A percentile compares a stretch with the other conserved stretches of the same genome.
Evolutionary conservation across 306 rosid species (phyloP).

Genomic region (Prunus mongolica): DNA sequence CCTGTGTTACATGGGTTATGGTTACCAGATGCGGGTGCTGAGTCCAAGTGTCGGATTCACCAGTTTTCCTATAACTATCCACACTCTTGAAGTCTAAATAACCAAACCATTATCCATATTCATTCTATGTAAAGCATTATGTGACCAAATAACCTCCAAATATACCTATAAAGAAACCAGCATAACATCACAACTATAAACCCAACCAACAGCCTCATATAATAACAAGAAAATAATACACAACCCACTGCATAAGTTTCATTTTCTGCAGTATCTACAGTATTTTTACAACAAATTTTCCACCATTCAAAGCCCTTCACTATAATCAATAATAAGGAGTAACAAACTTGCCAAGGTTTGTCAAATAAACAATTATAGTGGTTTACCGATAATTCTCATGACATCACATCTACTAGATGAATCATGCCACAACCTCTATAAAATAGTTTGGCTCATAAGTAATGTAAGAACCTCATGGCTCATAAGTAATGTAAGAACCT

Average conservation of each 20-base stretch:
- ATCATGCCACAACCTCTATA: not conserved
- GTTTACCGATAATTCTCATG: not conserved
- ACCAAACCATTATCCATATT: not conserved
- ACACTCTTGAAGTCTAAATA: not conserved
- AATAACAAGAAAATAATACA: not conserved
- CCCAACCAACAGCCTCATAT: not conserved
- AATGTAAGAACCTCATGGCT: not conserved
- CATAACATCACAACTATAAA: no score
- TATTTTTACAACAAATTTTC: not conserved
- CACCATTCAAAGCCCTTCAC: not conserved
- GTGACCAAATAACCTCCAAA: not conserved
- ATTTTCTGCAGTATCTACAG: not conserved
- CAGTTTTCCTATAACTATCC: not conserved
- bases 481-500: not conserved
- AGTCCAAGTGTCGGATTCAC: not conserved
- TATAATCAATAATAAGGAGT: not conserved
- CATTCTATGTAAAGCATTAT: not conserved
- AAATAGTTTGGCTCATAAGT: not conserved
- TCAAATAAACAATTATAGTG: not conserved
- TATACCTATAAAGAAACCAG: not conserved
- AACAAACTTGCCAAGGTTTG: not conserved
- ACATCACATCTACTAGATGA: not conserved
- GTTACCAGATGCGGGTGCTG: not conserved
- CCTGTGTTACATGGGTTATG: not conserved
- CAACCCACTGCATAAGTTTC: not conserved